phyloP scores from a whole-genome alignment of 2,329 filamentous ascomycete species.

The Cladophialophora bantiana region DNA sequence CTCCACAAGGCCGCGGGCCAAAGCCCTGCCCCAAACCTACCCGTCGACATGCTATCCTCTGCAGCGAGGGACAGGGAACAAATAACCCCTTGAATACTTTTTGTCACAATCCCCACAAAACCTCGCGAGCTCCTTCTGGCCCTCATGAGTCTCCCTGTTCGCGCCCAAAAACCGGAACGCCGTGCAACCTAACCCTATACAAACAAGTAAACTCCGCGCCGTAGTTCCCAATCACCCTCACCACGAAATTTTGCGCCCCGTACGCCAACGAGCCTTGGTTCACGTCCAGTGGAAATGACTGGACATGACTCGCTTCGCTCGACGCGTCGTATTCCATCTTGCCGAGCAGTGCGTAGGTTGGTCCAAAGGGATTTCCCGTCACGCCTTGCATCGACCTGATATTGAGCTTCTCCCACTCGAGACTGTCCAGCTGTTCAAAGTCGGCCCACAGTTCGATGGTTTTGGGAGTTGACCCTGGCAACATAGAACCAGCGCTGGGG shows the following conservation, averaged over 20 bases:
- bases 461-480: conserved; percentile 67
- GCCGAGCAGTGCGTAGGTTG: conserved; percentile 36
- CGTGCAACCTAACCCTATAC: conserved; percentile 55
- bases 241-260: conserved; percentile 48
- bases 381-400: conserved; percentile 35
- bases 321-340: conserved; percentile 36
- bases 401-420: conserved; percentile 32
- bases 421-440: conserved; percentile 55
- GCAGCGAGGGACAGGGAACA: too few species aligned
- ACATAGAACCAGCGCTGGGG: conserved; percentile 65
- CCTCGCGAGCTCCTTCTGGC: not conserved
- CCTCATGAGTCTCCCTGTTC: not conserved
- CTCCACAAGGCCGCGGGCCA: too few species aligned
- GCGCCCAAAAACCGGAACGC: conserved; percentile 36
- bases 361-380: conserved; percentile 18
- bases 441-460: conserved; percentile 74
- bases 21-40: too few species aligned
- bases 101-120: too few species aligned
- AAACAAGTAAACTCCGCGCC: conserved; percentile 54
- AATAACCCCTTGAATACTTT: too few species aligned
- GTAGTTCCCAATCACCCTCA: conserved; percentile 54
- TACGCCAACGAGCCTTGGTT: conserved; percentile 34
- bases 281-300: conserved; percentile 50
- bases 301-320: conserved; percentile 44
- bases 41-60: too few species aligned